Evolutionary conservation across 805 yeast genomes (phyloP), one percentile per base, ranked within the genome.

Genomic region (Kluyveromyces nonfermentans): DNA sequence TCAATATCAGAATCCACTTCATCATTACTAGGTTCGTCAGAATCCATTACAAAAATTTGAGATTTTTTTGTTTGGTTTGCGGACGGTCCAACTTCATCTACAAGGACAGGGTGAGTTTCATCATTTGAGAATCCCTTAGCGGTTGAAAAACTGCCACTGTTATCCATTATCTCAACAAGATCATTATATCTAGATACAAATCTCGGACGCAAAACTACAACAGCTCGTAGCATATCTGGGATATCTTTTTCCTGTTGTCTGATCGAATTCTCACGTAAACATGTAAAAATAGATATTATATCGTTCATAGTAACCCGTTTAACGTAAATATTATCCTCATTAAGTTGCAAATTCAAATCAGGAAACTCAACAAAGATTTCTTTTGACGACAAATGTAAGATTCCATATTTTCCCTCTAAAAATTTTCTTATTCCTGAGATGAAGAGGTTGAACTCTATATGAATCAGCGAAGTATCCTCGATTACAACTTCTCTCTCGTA

Each of bases 171-270:
- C 41, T 63, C 68, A 1, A 63, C 67, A 22, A 63, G 41, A 1
- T 60, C 52, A 38, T 63, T 63, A 43, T 57, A 63, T 16, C 68
- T 55, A 2, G 60, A 52, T 1, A 62, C 62, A 53, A 63, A 63
- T 20, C 68, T 51, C 12, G 55, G 55, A 33, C 57, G 54, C 15
- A 54, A 46, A 3, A 40, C 42, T 1, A 62, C 45, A 8, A 40
- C 41, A 6, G 50, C 55, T 12, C 46, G 48, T 31, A 63, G 30
- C 31, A 43, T 44, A 1, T 35, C 25, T 1, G 62, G 62, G 3
- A 56, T 47, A 31, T 54, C 41, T 4, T 36, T 8, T 41, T 60
- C 64, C 9, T 43, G 34, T 22, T 53, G 46, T 2, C 35, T 40
- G 8, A 48, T 37, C 1, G 66, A 62, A 37, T 63, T 55, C 19